These are phyloP conservation scores for Diutina sp. DNA, from an alignment of 1,139 yeast genomes.

Conservation along the genomic window DNA sequence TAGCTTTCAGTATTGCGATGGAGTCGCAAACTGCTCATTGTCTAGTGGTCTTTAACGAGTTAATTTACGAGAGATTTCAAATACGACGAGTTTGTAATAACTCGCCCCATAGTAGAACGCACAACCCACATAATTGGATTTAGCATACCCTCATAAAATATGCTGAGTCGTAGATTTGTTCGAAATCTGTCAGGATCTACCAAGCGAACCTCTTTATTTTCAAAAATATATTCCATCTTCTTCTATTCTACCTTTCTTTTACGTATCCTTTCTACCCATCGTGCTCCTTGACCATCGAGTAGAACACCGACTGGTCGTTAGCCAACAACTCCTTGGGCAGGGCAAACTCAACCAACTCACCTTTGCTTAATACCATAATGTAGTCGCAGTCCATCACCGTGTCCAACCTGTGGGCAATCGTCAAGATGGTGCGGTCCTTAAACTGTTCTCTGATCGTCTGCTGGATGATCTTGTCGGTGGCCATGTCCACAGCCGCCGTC, in stretches of 20 bases:
- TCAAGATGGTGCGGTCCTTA: conserved; percentile 53
- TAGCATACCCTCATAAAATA: too few species aligned
- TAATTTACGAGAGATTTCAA: too few species aligned
- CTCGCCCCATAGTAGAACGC: too few species aligned
- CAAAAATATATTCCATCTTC: neutral
- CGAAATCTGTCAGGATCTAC: too few species aligned
- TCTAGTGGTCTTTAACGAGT: too few species aligned
- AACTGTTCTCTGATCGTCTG: conserved; percentile 58
- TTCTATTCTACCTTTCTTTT: too few species aligned
- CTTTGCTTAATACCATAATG: conserved; percentile 57
- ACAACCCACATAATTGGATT: too few species aligned
- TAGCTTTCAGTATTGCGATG: too few species aligned
- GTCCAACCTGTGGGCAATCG: conserved; percentile 75
- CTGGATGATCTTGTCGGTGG: conserved; percentile 66
- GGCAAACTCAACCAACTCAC: conserved; percentile 60
- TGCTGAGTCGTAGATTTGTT: too few species aligned
- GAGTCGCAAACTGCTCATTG: too few species aligned
- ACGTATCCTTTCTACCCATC: neutral
- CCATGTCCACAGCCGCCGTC: conserved; percentile 75
- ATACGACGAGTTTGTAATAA: too few species aligned
- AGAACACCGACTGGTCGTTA: conserved; percentile 33
- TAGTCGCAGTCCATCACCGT: conserved; percentile 73
- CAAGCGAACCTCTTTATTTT: neutral
- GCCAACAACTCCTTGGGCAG: conserved; percentile 38
- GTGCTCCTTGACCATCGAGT: conserved; percentile 7